Evolutionary conservation across 108 stramenopile genomes (phyloP).

Genomic region (Skeletonema grethae): DNA sequence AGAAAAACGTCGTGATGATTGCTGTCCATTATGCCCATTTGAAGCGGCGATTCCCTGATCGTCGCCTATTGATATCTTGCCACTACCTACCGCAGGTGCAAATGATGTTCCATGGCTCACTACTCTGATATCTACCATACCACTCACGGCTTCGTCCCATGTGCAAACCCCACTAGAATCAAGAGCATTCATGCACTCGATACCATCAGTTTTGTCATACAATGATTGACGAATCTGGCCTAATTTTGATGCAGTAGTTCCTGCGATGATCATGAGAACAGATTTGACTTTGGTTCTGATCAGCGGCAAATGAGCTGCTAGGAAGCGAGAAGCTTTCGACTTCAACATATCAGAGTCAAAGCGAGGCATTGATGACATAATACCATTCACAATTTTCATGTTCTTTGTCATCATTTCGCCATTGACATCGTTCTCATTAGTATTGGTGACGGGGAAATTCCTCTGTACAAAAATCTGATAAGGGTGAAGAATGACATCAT

Average conservation of each 20-base stretch:
- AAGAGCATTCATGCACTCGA: conserved; percentile 60
- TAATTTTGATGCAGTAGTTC: conserved; percentile 81
- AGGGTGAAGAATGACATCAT: conserved; percentile 84
- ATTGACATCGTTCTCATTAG: neutral
- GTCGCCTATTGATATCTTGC: neutral
- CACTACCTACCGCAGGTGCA: conserved; percentile 15
- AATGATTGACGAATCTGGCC: conserved; percentile 87
- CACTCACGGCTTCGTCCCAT: conserved; percentile 84
- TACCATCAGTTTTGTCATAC: conserved; percentile 88
- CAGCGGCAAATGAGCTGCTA: conserved; percentile 81
- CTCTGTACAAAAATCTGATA: conserved; percentile 81
- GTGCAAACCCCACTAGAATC: conserved; percentile 57
- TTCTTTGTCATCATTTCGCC: neutral
- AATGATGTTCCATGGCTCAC: conserved; percentile 55
- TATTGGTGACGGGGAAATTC: conserved; percentile 46
- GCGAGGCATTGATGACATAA: conserved; percentile 70
- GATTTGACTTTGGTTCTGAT: conserved; percentile 84
- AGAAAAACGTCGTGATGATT: conserved; percentile 60
- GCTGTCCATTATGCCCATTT: neutral
- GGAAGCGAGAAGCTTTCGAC: conserved; percentile 74
- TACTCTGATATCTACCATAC: conserved; percentile 67
- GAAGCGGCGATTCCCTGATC: conserved; percentile 20
- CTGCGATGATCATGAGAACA: conserved; percentile 79
- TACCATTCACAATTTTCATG: conserved; percentile 19
- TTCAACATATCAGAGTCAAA: conserved; percentile 67